A percentile compares a stretch with the other conserved stretches of the same genome.
Evolutionary conservation across 2,329 filamentous ascomycete species (phyloP).

Genomic region (Xylariaceae sp.): DNA sequence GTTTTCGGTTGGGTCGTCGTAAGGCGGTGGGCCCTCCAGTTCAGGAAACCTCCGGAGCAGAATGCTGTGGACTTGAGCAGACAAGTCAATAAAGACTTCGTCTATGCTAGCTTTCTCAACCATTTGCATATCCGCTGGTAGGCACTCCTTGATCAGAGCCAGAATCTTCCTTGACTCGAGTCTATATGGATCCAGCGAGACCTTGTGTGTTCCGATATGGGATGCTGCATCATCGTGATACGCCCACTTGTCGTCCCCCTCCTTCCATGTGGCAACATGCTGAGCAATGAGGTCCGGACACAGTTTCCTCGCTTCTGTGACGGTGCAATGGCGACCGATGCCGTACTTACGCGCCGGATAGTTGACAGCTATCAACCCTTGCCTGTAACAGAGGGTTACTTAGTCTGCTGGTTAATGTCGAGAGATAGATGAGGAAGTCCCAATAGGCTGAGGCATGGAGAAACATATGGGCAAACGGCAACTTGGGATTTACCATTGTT

Average conservation of each 20-base stretch:
- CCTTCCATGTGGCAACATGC: conserved; percentile 92
- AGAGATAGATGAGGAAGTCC: background rate
- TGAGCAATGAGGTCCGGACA: conserved; percentile 82
- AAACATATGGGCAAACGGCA: background rate
- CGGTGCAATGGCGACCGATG: conserved; percentile 71
- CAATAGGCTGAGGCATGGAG: background rate
- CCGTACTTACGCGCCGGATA: conserved; percentile 82
- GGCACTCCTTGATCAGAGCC: conserved; percentile 65
- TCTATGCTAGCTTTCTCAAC: conserved; percentile 95
- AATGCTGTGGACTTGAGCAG: conserved; percentile 71
- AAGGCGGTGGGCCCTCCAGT: conserved; percentile 60
- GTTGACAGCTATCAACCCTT: conserved; percentile 92
- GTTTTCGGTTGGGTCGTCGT: conserved; percentile 64
- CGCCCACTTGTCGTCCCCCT: conserved; percentile 86
- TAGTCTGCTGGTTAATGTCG: background rate
- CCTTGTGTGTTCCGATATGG: conserved; percentile 84
- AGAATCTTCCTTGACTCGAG: conserved; percentile 79
- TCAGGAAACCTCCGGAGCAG: conserved; percentile 74
- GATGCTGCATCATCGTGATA: conserved; percentile 77
- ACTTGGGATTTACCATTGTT: conserved; percentile 64
- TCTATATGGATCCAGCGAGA: conserved; percentile 88
- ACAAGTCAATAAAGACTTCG: conserved; percentile 91
- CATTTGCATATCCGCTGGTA: conserved; percentile 61
- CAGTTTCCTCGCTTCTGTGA: conserved; percentile 75
- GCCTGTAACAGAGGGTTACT: conserved; percentile 44